These are phyloP conservation scores for Chrysosphaeria jannelii DNA, from an alignment of 2,329 filamentous ascomycete genomes.

Conservation along the genomic window DNA sequence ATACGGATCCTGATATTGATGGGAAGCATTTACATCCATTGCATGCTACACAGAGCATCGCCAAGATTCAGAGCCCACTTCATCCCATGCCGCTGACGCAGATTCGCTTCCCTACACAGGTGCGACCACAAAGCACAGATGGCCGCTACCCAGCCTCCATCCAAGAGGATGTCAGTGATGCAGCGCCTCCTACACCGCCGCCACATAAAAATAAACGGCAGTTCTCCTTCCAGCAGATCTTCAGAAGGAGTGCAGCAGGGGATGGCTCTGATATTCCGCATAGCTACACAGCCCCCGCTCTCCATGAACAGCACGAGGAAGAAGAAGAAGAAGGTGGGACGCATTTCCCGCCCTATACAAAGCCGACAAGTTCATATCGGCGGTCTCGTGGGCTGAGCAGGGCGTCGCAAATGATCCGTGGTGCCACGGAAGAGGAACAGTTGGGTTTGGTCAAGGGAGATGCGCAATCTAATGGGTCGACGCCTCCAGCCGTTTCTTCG, in stretches of 20 bases:
- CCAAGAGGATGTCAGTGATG: slow-evolving; percentile 10
- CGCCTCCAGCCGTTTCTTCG: too few species aligned
- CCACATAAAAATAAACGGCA: slow-evolving; percentile 36
- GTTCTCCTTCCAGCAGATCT: slow-evolving; percentile 80
- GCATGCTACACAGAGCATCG: background rate
- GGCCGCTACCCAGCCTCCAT: slow-evolving; percentile 14
- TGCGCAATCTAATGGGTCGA: slow-evolving; percentile 10
- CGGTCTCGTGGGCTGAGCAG: slow-evolving; percentile 4
- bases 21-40: slow-evolving; percentile 4
- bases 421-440: slow-evolving; percentile 52
- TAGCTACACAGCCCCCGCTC: background rate
- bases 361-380: slow-evolving; percentile 1
- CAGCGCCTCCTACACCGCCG: slow-evolving; percentile 27
- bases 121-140: slow-evolving; percentile 4
- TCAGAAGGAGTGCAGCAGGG: slow-evolving; percentile 21
- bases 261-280: background rate
- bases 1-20: slow-evolving; percentile 11
- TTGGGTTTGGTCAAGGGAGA: slow-evolving; percentile 61
- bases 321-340: slow-evolving; percentile 5
- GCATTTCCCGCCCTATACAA: too few species aligned
- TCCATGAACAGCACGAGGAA: slow-evolving; percentile 4
- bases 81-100: slow-evolving; percentile 31
- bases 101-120: slow-evolving; percentile 20
- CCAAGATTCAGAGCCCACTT: slow-evolving; percentile 20
- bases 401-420: slow-evolving; percentile 15